phyloP scores from a whole-genome alignment of 805 yeast genomes.

The Candida yuanshanica region DNA sequence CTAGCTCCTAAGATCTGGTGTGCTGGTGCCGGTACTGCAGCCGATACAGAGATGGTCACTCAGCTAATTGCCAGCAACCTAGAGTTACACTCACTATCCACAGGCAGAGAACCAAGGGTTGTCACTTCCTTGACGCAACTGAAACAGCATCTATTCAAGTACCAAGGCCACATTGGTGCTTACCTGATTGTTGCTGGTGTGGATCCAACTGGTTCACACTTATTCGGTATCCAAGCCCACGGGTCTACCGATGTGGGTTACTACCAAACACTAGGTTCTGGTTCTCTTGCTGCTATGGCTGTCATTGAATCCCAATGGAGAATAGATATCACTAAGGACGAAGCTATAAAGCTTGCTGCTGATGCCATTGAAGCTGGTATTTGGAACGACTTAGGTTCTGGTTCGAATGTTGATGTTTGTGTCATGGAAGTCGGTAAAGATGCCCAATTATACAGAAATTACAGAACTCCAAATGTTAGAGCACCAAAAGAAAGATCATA shows the following conservation, averaged over 20 bases:
- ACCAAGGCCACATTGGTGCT: slow-evolving; percentile 97
- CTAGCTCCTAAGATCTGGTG: slow-evolving; percentile 93
- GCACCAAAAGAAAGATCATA: slow-evolving; percentile 76
- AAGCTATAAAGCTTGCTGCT: slow-evolving; percentile 85
- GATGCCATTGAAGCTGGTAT: slow-evolving; percentile 97
- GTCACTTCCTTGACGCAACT: slow-evolving; percentile 88
- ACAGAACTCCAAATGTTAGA: slow-evolving; percentile 86
- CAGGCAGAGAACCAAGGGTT: slow-evolving; percentile 86
- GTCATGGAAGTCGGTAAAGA: slow-evolving; percentile 93
- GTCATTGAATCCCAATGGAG: slow-evolving; percentile 88
- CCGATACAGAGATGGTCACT: slow-evolving; percentile 97
- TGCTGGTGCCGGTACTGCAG: slow-evolving; percentile 99
- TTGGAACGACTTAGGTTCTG: slow-evolving; percentile 98
- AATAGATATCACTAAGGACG: slow-evolving; percentile 71
- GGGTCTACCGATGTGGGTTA: slow-evolving; percentile 97
- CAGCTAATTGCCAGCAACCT: slow-evolving; percentile 86
- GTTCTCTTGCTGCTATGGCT: slow-evolving; percentile 98
- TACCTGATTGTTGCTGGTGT: slow-evolving; percentile 97
- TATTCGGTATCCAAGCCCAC: slow-evolving; percentile 93
- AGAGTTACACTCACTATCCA: slow-evolving; percentile 81
- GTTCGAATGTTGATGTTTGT: slow-evolving; percentile 96
- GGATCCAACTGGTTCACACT: slow-evolving; percentile 93
- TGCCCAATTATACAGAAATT: slow-evolving; percentile 79
- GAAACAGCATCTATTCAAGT: slow-evolving; percentile 92
- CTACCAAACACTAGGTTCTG: slow-evolving; percentile 90